A percentile compares a stretch with the other conserved stretches of the same genome.
Evolutionary conservation across 768 basidiomycete species (phyloP).

Genomic region (Suillus americanus): DNA sequence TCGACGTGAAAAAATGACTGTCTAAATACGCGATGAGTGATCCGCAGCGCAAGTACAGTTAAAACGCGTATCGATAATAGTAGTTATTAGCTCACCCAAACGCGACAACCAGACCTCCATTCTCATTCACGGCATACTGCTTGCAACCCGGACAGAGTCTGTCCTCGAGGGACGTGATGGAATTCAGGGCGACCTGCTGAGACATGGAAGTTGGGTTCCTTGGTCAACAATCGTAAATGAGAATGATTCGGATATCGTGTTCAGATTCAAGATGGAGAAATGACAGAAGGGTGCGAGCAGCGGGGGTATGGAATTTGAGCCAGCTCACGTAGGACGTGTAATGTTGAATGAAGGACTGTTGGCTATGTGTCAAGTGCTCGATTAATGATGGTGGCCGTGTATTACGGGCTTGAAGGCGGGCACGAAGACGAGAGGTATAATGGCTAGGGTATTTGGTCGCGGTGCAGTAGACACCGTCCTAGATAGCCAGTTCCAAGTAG

Average conservation of each 20-base stretch:
- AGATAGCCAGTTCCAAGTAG: constrained; percentile 3
- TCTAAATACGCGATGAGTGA: constrained; percentile 38
- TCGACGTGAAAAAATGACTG: constrained; percentile 94
- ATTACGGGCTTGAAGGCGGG: neutral
- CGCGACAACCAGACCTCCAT: constrained; percentile 88
- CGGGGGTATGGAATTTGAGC: constrained; percentile 8
- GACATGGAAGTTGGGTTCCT: constrained; percentile 15
- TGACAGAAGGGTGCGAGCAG: constrained; percentile 1
- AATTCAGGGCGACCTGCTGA: constrained; percentile 6
- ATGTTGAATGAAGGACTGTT: neutral
- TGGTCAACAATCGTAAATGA: constrained; percentile 1
- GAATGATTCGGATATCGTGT: neutral
- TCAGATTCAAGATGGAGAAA: constrained; percentile 1
- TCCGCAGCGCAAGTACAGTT: constrained; percentile 6
- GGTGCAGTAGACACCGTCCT: neutral
- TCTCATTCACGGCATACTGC: constrained; percentile 74
- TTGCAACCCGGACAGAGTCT: constrained; percentile 82
- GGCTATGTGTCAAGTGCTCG: neutral
- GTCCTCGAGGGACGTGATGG: constrained; percentile 42
- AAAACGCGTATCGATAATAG: constrained; percentile 7
- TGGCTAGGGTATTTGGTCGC: constrained; percentile 1
- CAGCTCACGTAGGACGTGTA: constrained; percentile 8
- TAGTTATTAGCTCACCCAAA: constrained; percentile 71
- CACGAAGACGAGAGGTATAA: neutral
- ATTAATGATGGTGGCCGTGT: neutral